Evolutionary conservation across 441 rosid genomes (phyloP), one percentile per base, ranked within the genome.

Genomic region (Arabidopsis hybrid): DNA sequence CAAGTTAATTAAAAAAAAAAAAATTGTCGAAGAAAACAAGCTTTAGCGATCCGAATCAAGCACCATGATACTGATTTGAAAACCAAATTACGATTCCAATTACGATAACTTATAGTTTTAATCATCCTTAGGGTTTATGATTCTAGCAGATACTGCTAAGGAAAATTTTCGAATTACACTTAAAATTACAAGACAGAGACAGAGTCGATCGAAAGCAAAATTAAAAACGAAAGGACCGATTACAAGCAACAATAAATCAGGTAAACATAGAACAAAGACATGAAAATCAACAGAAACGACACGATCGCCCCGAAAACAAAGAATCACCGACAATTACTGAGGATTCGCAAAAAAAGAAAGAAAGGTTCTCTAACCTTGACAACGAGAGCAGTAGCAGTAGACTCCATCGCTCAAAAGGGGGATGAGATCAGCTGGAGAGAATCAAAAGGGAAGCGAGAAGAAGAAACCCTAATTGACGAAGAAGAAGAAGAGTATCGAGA

Each of bases 361-460:
- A 29, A 47, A 42, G 59, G 35, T 61, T 13, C 2, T 8, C 6
- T 2, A 68, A 72, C 81, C 98, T 91, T 93, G 83, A 93, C 85
- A 73, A 89, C 95, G 58, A 87, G 79, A 13, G 58, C 60, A 46
- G 75, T 7, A 61, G 77, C 11, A 61, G 74, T 60, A 53, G 91
- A 82, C 50, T 85, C 93, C 96, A 91, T 91, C 4, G 60, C 42
- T 45, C 31, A 51, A 26, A 26, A 26, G 46, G 77, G 75, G 77
- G 71, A 72, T 63, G 31, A 74, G 52, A 70, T 74, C 4, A 83
- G 76, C 69, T 67, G 68, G 1, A 70, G 36, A 17, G 74, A 58
- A 58, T 34, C 16, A 18, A 58, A 58, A 21, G 38, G 45, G 35
- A 72, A 29, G 39, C 74, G 73, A 26, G 29, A 26, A 26, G 29